Evolutionary conservation across 73 alveolate species (phyloP), one percentile per base, ranked within the genome.

Genomic region (Diophrys appendiculata): DNA sequence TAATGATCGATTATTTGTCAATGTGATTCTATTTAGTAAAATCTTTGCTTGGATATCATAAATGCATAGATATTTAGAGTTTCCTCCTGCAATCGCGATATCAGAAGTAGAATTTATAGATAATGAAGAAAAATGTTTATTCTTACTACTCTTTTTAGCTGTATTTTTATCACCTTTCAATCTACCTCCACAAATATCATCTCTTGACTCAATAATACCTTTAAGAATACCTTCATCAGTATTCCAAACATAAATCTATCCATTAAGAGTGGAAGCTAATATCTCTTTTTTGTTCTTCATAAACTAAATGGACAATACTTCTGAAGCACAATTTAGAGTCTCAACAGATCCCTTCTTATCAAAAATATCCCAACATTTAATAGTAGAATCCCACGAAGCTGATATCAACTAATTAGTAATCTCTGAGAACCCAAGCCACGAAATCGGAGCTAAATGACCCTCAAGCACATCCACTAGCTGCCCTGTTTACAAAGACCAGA

Each of bases 141-240:
- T 89, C 75, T 94, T 90, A 0, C 93, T 72, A 0, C 96, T 88
- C 78, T 90, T 94, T 80, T 95, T 90, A 3, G 97, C 94, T 0
- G 98, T 83, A 14, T 84, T 82, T 35, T 88, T 81, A 65, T 95
- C 98, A 29, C 79, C 94, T 53, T 88, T 83, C 33, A 92, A 79
- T 86, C 99, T 90, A 5, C 99, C 99, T 0, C 98, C 98, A 86
- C 95, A 81, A 28, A 96, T 87, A 84, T 96, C 99, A 54, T 87
- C 82, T 29, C 89, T 84, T 27, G 93, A 93, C 75, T 96, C 98
- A 31, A 96, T 81, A 35, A 91, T 87, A 56, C 94, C 93, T 72
- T 90, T 90, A 0, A 93, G 82, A 43, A 82, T 67, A 22, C 96
- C 95, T 32, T 95, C 93, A 69, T 94, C 96, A 69, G 88, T 80